Base-by-base conservation (phyloP, 306 rosid genomes). In the Citrullus colocynthis region DNA sequence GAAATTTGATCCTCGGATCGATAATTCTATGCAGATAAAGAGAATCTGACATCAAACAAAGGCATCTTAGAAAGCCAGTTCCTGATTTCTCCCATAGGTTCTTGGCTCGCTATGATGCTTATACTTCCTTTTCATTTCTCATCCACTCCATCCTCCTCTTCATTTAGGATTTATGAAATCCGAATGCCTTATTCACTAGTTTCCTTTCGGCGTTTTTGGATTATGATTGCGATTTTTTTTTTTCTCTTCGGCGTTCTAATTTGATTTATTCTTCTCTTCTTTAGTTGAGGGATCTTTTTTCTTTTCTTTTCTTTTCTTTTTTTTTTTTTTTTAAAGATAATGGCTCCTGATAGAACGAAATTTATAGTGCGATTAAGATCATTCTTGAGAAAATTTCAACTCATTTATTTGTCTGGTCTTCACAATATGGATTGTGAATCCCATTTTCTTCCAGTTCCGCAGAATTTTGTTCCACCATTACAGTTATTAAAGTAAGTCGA, bases 91-190 rank as follows among this genome's bases (percentile, higher is more conserved):
- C 52, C 81, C 15, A 17, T 80, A 71, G 69, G 86, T 78, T 84
- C 82, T 66, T 16, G 84, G 86, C 86, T 84, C 84, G 84, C 86
- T 84, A 80, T 78, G 84, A 78, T 81, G 84, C 72, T 80, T 39
- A 84, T 78, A 80, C 10, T 58, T 55, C 10, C 54, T 18, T 15
- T 15, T 4, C 42, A 1, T 61, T 61, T 61, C 67, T 65, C 7
- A 1, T 64, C 6, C 14, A 4, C 20, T 2, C 2, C 2, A 0
- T 17, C 49, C 49, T 37, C 73, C 21, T 67, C 2, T 41, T 18
- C 9, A 39, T 9, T 39, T 66, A 41, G 32, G 54, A 36, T 67
- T 67, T 67, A 12, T 9, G 74, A 9, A 42, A 39, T n/a, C 1
- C 0, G 0, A 0, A 18, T 39, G 7, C 3, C 4, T 18, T 12